Evolutionary conservation across 2,329 filamentous ascomycete genomes (phyloP), one percentile per base, ranked within the genome.

Genomic region (Dactylonectria estremocensis): DNA sequence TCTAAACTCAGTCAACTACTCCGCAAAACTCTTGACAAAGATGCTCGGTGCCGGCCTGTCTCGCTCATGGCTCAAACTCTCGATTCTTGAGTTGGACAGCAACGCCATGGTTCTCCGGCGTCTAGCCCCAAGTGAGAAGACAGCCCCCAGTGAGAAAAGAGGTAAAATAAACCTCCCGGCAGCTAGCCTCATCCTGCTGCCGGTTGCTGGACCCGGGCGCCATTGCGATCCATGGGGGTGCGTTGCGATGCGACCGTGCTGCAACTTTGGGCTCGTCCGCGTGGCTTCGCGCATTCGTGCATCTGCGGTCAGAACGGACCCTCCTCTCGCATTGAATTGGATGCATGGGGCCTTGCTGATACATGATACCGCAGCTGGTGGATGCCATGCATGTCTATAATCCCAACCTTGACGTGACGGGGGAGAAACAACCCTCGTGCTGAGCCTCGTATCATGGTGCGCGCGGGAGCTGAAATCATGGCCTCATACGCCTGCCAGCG

Each of bases 381-480:
- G 66, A 65, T 53, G 56, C 53, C 54, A 50, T 54, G 61, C 65
- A 71, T 69, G 63, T 54, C 22, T 24, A 53, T n/a, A 65, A 65
- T 58, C 31, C 46, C 62, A 55, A 52, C 24, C 18, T 45, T 18
- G 11, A 31, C 10, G 40, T n/a, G 58, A 53, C 48, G 53, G 53
- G 22, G 46, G 31, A 46, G 20, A 57, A 53, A n/a, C 22, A 22
- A 48, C 52, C 50, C 57, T 66, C 46, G 59, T 55, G 18, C 53
- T 28, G 46, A 52, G 55, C n/a, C 66, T 72, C 65, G 70, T 69
- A 74, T 64, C 71, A 73, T 70, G 45, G 45, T 58, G 20, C 31
- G 24, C 45, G 18, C 63, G 11, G 22, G 50, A 69, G 66, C 61
- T 62, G 64, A 67, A 43, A 55, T 59, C 45, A 65, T 74, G 70